A percentile compares a stretch with the other conserved stretches of the same genome.
These are phyloP conservation scores for Nemophila menziesii DNA, from an alignment of 257 asterid species.

Conservation along the genomic window DNA sequence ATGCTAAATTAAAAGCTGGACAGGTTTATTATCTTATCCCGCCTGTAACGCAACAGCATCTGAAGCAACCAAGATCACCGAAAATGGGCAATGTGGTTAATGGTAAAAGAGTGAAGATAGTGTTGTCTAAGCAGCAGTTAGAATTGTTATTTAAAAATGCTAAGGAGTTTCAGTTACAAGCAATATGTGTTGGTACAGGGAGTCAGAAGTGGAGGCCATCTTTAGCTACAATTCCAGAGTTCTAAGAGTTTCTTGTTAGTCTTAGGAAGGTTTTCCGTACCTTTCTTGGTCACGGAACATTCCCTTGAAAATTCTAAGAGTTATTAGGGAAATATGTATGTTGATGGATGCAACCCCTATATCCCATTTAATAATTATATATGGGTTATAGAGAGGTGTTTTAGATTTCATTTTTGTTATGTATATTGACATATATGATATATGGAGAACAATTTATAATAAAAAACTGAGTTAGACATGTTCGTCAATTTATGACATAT, in stretches of 20 bases:
- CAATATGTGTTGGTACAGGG: slow-evolving; percentile 1
- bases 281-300: no score
- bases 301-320: no score
- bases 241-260: no score
- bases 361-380: slow-evolving; percentile 3
- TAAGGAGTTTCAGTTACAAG: slow-evolving; percentile 24
- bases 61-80: slow-evolving; percentile 3
- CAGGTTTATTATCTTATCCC: slow-evolving; percentile 13
- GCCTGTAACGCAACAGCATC: slow-evolving; percentile 2
- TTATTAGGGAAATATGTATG: neutral
- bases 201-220: slow-evolving; percentile 40
- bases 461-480: no score
- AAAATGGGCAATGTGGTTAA: slow-evolving; percentile 5
- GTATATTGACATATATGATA: no score
- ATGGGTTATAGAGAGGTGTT: slow-evolving; percentile 4
- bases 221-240: slow-evolving; percentile 41
- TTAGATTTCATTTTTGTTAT: no score
- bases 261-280: no score
- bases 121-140: slow-evolving; percentile 39
- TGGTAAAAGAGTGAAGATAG: slow-evolving; percentile 38
- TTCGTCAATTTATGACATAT: no score
- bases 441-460: no score
- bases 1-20: slow-evolving; percentile 17
- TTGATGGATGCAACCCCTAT: slow-evolving; percentile 10
- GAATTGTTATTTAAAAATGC: slow-evolving; percentile 26